These are phyloP conservation scores for Carpinus viminea DNA, from an alignment of 306 rosid genomes.

Conservation along the genomic window DNA sequence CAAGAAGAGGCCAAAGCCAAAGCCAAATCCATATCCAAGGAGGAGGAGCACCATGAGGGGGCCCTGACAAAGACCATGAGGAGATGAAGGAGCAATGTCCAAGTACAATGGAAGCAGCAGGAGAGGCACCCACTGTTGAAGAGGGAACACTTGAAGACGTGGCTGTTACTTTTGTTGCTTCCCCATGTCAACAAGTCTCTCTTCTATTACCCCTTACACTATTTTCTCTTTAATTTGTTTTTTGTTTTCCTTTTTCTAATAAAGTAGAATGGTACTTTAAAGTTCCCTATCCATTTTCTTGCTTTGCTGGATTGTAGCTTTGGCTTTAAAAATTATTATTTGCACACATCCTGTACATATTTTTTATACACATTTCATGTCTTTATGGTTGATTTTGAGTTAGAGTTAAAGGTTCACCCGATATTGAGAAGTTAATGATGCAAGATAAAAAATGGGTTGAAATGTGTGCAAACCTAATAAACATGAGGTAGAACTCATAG, in stretches of 20 bases:
- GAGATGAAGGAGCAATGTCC: background rate
- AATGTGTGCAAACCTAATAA: too few species aligned
- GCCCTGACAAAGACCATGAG: background rate
- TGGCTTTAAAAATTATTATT: background rate
- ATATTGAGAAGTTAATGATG: too few species aligned
- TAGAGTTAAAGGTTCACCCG: too few species aligned
- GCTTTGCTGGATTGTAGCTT: background rate
- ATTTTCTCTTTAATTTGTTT: background rate
- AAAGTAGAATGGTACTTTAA: background rate
- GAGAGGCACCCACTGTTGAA: background rate
- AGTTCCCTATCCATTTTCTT: background rate
- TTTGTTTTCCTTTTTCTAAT: background rate
- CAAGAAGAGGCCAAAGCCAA: background rate
- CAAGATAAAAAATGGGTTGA: too few species aligned
- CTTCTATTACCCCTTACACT: background rate
- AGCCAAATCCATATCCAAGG: background rate
- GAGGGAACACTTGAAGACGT: conserved; percentile 1
- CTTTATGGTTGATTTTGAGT: too few species aligned
- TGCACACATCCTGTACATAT: background rate
- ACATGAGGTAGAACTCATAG: too few species aligned
- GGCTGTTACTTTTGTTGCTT: conserved; percentile 1
- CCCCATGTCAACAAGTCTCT: conserved; percentile 7
- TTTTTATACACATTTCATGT: too few species aligned
- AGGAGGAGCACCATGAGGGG: background rate
- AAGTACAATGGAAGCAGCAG: conserved; percentile 1